Base-by-base conservation (phyloP, 345 rosid species). In the Bruguiera sexangula region DNA sequence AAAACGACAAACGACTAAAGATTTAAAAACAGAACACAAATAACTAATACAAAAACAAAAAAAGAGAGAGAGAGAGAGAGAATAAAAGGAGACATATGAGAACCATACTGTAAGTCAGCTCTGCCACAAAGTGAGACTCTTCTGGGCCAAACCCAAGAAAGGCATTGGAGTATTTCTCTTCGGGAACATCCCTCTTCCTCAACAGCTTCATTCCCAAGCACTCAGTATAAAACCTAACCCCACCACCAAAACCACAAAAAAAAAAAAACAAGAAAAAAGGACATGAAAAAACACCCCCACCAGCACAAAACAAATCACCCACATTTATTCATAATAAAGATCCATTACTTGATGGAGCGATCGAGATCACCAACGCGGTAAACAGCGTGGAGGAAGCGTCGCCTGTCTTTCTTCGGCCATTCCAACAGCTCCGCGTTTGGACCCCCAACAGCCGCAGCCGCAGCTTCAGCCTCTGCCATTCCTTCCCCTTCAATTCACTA, bases 141-240 rank as follows among this genome's bases (percentile, higher is more conserved):
- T 94, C 97, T 6, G 96, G 88, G 37, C 96, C 97, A 82, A 83
- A 94, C 29, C 96, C 97, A 7, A 94, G 90, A 76, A 94, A 91
- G 70, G 97, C 98, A 78, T 94, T 89, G 53, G 98, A 78, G 79
- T 89, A 93, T 74, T 91, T 93, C 86, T 91, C 97, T 62, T 89
- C 96, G 0, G 97, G 98, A 60, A 89, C 26, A 63, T 93, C 98
- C 78, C 98, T 91, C 70, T 93, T 59, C 85, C 98, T 89, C 87
- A 89, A 69, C 70, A 93, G 68, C 77, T 88, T 89, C 98, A 93
- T 93, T 65, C 98, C 98, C 53, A 91, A 88, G 75, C 91, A 82
- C 72, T 93, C 98, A 15, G 96, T 91, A 69, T 93, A 93, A 67
- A 93, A 93, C 82, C 98, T 89, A 73, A 34, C 22, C 59, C 34